Evolutionary conservation across 2,329 filamentous ascomycete genomes (phyloP), one percentile per base, ranked within the genome.

Genomic region (Gnomoniopsis smithogilvyi): DNA sequence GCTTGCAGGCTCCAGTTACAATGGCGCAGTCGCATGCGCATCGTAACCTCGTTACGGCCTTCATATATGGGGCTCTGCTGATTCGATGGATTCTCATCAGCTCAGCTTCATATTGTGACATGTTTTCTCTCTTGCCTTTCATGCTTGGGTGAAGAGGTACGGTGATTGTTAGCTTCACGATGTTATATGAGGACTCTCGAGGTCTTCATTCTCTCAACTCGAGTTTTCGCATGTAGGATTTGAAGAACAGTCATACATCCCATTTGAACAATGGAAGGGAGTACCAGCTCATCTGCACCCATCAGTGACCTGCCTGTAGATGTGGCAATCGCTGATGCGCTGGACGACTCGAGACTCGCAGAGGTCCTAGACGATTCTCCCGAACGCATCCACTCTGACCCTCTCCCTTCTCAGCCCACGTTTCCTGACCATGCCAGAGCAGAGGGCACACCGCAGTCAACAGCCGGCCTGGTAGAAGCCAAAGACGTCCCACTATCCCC

Each of bases 301-400:
- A 41, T 6, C 38, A 41, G 12, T 12, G n/a, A 41, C 41, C 21
- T 45, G 17, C 45, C 54, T 30, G 54, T 36, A 54, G 59, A 58
- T 43, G 26, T 53, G 49, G 46, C 33, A 7, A n/a, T 19, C 8
- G 41, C 17, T 10, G 58, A 56, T 43, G 50, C 58, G 2, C 45
- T 53, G 38, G 58, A 57, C 41, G 45, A 61, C 30, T 48, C 55
- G 19, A 48, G 51, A 46, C 59, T 58, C 34, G 59, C 57, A 21
- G 22, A 51, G 30, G 54, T 48, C 6, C 47, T 55, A 7, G 56
- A 41, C 19, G 56, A 61, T 26, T 52, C 33, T 6, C 51, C 52
- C 33, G 55, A 61, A 36, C 56, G 59, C 48, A 49, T 59, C 7
- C 43, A 45, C n/a, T 56, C 56, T 2, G 59, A 55, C 6, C 59